Evolutionary conservation across 768 basidiomycete genomes (phyloP), one percentile per base, ranked within the genome.

Genomic region (Amanita brunnescens): DNA sequence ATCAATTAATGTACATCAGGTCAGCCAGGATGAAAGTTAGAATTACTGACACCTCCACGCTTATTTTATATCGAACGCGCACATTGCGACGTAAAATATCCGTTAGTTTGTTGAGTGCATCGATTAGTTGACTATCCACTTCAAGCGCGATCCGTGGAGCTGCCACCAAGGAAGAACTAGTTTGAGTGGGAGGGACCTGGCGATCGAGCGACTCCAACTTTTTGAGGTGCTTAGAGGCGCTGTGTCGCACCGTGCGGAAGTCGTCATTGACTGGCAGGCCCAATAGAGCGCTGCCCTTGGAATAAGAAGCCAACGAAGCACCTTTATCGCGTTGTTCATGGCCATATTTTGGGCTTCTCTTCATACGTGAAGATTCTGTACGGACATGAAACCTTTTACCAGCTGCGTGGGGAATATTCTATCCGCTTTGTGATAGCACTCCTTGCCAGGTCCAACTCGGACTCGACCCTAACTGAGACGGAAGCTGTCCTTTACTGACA

Each of bases 11-110:
- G 24, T 50, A 33, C 38, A 33, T 57, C 42, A 18, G 43, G 30
- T 18, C 48, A 30, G 7, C 3, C 30, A n/a, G 51, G 10, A 26
- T 2, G 39, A 40, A 21, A n/a, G 44, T 9, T 26, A 33, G 32
- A 49, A 21, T 53, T 35, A 55, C 91, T 63, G 59, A 95, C 93
- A 78, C 81, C 59, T 81, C 71, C n/a, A 91, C 67, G 70, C 26
- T 77, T 20, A 93, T 58, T 59, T 92, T 86, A 59, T 85, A 89
- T 45, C 84, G 76, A 18, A 96, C 84, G 12, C 87, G 78, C 39
- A 87, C 62, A 58, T 84, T 83, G 20, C 81, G 76, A 57, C 83
- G 83, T 1, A 94, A 67, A 18, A 85, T 75, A 35, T 69, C 70
- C 21, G 83, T 81, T 3, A 94, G 65, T 55, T 76, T 77, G 4